These are phyloP conservation scores for Dictyostelium firmibasis DNA, from an alignment of 78 protist species.

Conservation along the genomic window DNA sequence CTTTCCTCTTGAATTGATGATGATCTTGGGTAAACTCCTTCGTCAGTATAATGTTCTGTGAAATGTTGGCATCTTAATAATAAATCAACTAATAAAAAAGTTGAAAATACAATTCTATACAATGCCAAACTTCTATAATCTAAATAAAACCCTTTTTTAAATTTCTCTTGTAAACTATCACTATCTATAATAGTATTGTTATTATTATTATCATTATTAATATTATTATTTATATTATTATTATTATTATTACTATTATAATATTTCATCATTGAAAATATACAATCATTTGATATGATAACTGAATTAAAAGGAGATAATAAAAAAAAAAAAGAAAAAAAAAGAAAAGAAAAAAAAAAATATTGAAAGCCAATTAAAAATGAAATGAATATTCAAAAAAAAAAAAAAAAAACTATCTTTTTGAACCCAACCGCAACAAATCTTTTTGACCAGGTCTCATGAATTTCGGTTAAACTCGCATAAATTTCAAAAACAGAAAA, in stretches of 20 bases:
- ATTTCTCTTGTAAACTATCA: neutral
- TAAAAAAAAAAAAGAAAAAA: neutral
- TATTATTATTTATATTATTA: neutral
- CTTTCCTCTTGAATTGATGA: neutral
- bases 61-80: neutral
- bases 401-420: too few relatives aligned
- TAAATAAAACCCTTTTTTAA: constrained; percentile 24
- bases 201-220: neutral
- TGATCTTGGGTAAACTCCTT: constrained; percentile 17
- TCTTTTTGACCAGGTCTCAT: too few relatives aligned
- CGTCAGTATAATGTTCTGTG: neutral
- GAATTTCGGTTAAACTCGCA: too few relatives aligned
- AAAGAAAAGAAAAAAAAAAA: neutral
- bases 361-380: too few relatives aligned
- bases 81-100: constrained; percentile 20
- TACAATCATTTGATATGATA: neutral
- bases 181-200: neutral
- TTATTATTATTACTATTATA: neutral
- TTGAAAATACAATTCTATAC: constrained; percentile 9
- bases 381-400: too few relatives aligned
- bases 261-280: neutral
- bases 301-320: neutral
- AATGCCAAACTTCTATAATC: constrained; percentile 43
- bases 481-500: too few relatives aligned
- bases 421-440: too few relatives aligned